Evolutionary conservation across 768 basidiomycete genomes (phyloP), one percentile per base, ranked within the genome.

Genomic region (Coprinopsis marcescibilis): DNA sequence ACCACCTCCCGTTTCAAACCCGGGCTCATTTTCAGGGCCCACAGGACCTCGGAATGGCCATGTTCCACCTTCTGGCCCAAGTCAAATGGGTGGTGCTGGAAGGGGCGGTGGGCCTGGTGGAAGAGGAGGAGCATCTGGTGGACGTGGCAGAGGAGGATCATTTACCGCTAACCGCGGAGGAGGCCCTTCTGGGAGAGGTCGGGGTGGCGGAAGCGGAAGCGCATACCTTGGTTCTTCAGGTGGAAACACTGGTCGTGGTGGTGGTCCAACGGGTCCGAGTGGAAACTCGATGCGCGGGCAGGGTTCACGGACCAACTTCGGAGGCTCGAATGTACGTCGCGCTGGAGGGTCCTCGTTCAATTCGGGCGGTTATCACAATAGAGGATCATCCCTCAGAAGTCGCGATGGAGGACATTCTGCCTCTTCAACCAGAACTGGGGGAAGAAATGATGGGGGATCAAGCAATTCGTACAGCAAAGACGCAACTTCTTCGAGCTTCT

Each of bases 221-320:
- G 43, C 20, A 0, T 49, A 37, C 15, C 35, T 49, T 13, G 67
- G 68, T 39, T 64, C 72, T 34, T 67, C 70, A n/a, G n/a, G n/a
- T 38, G 51, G 52, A 44, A 70, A 69, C 30, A 66, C 67, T 21
- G 66, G 70, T 30, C 65, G 70, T 6, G 68, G 70, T 35, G 66
- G 73, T 17, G 68, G 73, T 15, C 65, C 73, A 7, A 72, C 73
- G 44, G 71, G 76, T 21, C 66, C 67, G 43, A 57, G 70, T 13
- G 67, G 68, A 46, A 72, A 75, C 26, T 63, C 73, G 11, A 64
- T 81, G 55, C 73, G 85, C 49, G 77, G 78, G 26, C 85, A 86
- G 50, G 71, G 73, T 25, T 82, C 82, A 10, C 70, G 83, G 51
- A 78, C 79, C 37, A 81, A 81, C 55, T 83, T 84, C 59, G 78